Evolutionary conservation across 1,284 basidiomycete species (phyloP).

Genomic region (Rhodotorula sp.): DNA sequence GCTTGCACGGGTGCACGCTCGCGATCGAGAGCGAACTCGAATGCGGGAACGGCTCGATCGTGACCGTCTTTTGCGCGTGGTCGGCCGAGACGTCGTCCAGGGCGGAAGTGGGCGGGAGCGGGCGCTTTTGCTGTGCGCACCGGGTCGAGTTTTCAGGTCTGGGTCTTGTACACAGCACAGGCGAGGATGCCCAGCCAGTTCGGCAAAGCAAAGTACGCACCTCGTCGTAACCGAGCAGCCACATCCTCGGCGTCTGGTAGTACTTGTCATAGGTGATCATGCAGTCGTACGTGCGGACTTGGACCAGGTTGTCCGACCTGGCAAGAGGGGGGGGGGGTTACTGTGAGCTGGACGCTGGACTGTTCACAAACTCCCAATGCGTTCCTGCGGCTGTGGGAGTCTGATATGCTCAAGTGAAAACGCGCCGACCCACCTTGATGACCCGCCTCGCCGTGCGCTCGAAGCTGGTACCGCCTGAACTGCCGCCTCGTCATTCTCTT

Average conservation of each 20-base stretch:
- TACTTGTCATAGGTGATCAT: conserved; percentile 99
- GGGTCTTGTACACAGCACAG: conserved; percentile 3
- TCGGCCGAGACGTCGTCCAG: conserved; percentile 97
- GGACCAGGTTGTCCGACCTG: conserved; percentile 70
- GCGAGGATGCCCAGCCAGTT: not conserved
- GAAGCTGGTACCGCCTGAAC: conserved; percentile 48
- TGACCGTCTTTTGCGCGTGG: conserved; percentile 97
- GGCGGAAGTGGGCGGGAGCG: conserved; percentile 81
- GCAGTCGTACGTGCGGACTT: conserved; percentile 97
- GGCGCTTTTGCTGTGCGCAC: conserved; percentile 68
- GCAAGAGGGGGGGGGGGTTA: no score
- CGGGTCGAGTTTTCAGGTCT: not conserved
- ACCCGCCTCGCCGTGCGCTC: conserved; percentile 40
- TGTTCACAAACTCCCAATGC: no score
- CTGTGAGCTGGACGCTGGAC: no score
- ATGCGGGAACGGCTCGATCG: conserved; percentile 96
- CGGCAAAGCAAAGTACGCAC: conserved; percentile 54
- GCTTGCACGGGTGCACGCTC: conserved; percentile 96
- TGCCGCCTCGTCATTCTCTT: conserved; percentile 71
- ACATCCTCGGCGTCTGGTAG: conserved; percentile 92
- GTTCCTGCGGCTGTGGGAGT: no score
- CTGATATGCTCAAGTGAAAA: conserved; percentile 48
- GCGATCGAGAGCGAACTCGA: conserved; percentile 65
- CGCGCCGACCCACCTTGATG: conserved; percentile 37
- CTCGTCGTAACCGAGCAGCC: conserved; percentile 93